These are phyloP conservation scores for Guadua angustifolia DNA, from an alignment of 176 grass and related monocot species.

Conservation along the genomic window DNA sequence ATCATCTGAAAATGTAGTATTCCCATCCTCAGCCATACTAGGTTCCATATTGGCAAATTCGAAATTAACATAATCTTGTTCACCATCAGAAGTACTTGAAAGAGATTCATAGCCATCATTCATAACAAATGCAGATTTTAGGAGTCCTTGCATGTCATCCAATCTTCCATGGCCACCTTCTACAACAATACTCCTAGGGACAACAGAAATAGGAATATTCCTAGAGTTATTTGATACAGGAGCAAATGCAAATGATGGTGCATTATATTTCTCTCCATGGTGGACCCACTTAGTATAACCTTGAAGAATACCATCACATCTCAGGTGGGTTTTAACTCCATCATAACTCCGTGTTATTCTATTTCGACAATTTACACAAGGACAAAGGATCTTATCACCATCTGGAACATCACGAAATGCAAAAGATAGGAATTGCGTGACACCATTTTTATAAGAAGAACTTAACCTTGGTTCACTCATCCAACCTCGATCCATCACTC, in stretches of 20 bases:
- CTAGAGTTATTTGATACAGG: not conserved
- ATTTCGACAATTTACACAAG: not conserved
- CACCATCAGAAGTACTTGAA: not conserved
- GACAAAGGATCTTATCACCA: not conserved
- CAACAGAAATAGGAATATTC: not conserved
- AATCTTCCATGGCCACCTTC: too few relatives aligned
- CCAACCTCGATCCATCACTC: not conserved
- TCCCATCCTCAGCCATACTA: too few relatives aligned
- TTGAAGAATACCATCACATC: slow-evolving; percentile 1
- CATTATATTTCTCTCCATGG: not conserved
- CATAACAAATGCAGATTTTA: not conserved
- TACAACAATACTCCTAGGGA: not conserved
- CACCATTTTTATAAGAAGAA: not conserved
- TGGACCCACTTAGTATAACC: not conserved
- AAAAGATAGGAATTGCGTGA: not conserved
- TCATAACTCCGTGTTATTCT: not conserved
- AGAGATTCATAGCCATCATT: not conserved
- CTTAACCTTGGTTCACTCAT: not conserved
- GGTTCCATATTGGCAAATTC: too few relatives aligned
- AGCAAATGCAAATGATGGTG: too few relatives aligned
- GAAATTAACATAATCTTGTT: not conserved
- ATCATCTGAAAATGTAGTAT: too few relatives aligned
- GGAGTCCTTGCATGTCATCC: not conserved
- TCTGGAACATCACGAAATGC: not conserved
- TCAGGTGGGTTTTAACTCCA: not conserved